Percentiles rank a stretch among this genome's conserved stretches.
Evolutionary conservation across 108 stramenopile genomes (phyloP).

Genomic region (Seminavis robusta): DNA sequence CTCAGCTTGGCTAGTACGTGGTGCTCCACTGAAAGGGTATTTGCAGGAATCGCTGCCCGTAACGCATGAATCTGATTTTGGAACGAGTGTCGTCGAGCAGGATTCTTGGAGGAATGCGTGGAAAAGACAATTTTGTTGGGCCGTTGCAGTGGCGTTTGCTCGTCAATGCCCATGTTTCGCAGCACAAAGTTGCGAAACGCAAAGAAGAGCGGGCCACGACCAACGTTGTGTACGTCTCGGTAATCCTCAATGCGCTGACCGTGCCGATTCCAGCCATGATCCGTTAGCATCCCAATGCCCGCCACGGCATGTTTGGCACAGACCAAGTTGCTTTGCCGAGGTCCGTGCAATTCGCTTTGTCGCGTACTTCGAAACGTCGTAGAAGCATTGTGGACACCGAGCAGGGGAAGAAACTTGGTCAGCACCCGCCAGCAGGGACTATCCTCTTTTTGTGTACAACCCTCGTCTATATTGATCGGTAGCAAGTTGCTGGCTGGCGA

Average conservation of each 20-base stretch:
- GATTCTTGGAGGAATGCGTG: slow-evolving; percentile 27
- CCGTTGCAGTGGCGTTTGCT: slow-evolving; percentile 10
- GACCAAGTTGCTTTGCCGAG: slow-evolving; percentile 9
- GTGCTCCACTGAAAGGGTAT: slow-evolving; percentile 15
- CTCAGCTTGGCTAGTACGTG: slow-evolving; percentile 21
- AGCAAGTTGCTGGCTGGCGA: background rate
- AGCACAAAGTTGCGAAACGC: slow-evolving; percentile 41
- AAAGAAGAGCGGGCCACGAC: slow-evolving; percentile 30
- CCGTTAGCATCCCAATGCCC: slow-evolving; percentile 50
- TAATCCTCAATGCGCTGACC: slow-evolving; percentile 37
- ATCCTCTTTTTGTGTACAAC: background rate
- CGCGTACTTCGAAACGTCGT: too few relatives aligned
- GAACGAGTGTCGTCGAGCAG: slow-evolving; percentile 30
- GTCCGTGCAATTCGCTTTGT: background rate
- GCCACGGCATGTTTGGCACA: slow-evolving; percentile 45
- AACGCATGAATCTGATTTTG: slow-evolving; percentile 22
- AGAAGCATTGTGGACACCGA: slow-evolving; percentile 31
- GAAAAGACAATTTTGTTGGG: slow-evolving; percentile 52
- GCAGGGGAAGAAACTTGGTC: slow-evolving; percentile 38
- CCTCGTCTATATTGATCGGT: slow-evolving; percentile 9
- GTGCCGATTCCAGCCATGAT: slow-evolving; percentile 46
- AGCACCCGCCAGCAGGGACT: slow-evolving; percentile 2
- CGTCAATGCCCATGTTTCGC: slow-evolving; percentile 24
- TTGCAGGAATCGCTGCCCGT: slow-evolving; percentile 20
- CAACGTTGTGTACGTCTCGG: slow-evolving; percentile 26